These are phyloP conservation scores for Hymenoscyphus salicellus DNA, from an alignment of 2,329 filamentous ascomycete genomes.

Conservation along the genomic window DNA sequence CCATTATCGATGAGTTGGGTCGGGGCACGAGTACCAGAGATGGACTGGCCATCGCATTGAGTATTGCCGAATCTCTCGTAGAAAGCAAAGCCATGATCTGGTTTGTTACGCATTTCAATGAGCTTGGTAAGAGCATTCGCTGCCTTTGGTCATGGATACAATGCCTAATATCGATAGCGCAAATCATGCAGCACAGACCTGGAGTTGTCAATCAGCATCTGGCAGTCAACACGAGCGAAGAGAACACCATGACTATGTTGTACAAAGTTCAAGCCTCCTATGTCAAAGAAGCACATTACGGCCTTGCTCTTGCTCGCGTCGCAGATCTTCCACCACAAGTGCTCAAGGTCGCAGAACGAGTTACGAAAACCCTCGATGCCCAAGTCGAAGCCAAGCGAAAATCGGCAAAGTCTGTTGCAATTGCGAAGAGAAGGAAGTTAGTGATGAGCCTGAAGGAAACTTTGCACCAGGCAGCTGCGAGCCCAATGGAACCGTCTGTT, in stretches of 20 bases:
- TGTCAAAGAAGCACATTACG: constrained; percentile 72
- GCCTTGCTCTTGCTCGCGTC: constrained; percentile 74
- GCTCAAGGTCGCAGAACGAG: constrained; percentile 63
- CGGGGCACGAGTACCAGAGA: constrained; percentile 86
- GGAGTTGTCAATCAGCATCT: constrained; percentile 84
- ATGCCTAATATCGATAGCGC: constrained; percentile 45
- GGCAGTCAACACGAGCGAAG: constrained; percentile 59
- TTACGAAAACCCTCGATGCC: constrained; percentile 60
- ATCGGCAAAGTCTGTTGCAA: constrained; percentile 54
- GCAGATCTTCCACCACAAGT: constrained; percentile 69
- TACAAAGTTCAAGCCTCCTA: constrained; percentile 77
- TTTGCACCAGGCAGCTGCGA: constrained; percentile 63
- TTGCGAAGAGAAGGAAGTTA: constrained; percentile 66
- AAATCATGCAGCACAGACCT: constrained; percentile 68
- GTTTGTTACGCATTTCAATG: constrained; percentile 91
- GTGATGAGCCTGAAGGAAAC: constrained; percentile 71
- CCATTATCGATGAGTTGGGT: constrained; percentile 88
- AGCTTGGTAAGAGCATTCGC: constrained; percentile 56
- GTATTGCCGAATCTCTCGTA: constrained; percentile 84
- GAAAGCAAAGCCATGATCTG: constrained; percentile 76
- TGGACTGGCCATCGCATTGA: constrained; percentile 82
- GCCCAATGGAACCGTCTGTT: constrained; percentile 61
- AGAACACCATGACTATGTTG: constrained; percentile 74
- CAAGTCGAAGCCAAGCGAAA: constrained; percentile 57
- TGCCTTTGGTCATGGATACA: background rate